Conservation (phyloP, 495 filamentous ascomycete genomes). For the Entonaema liquescens region DNA sequence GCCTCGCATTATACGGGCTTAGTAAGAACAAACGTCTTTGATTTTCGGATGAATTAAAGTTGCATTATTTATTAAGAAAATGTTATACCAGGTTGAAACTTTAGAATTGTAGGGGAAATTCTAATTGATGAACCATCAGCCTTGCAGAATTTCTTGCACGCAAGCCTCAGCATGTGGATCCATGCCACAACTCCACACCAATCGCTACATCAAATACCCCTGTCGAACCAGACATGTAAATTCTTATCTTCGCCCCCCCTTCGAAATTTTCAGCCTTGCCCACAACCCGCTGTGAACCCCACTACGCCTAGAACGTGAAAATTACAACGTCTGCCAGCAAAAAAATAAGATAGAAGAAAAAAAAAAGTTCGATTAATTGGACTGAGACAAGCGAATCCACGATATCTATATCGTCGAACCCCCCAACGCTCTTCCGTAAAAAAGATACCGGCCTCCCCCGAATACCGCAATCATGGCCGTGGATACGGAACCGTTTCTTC, state of each 20-base stretch:
- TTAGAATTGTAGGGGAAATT: slow-evolving; percentile 27
- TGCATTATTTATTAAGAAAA: background rate
- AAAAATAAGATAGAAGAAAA: slow-evolving; percentile 12
- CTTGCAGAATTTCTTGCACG: slow-evolving; percentile 37
- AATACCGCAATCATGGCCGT: slow-evolving; percentile 77
- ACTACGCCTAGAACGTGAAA: slow-evolving; percentile 36
- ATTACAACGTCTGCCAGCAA: slow-evolving; percentile 23
- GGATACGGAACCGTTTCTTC: slow-evolving; percentile 81
- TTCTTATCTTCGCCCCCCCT: slow-evolving; percentile 6
- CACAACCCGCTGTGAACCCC: slow-evolving; percentile 35
- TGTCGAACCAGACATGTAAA: slow-evolving; percentile 1
- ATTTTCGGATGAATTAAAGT: background rate
- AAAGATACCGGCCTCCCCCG: background rate
- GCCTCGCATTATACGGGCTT: slow-evolving; percentile 22
- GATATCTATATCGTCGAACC: background rate
- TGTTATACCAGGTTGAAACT: background rate
- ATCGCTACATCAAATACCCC: background rate
- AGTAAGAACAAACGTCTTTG: background rate
- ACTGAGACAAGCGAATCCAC: background rate
- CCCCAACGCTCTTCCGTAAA: background rate
- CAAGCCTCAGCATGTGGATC: slow-evolving; percentile 13
- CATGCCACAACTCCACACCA: slow-evolving; percentile 13
- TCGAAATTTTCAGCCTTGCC: slow-evolving; percentile 32
- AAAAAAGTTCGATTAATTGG: background rate
- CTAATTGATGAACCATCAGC: slow-evolving; percentile 31